These are phyloP conservation scores for Amanita jacksonii DNA, from an alignment of 768 basidiomycete species.

Conservation along the genomic window DNA sequence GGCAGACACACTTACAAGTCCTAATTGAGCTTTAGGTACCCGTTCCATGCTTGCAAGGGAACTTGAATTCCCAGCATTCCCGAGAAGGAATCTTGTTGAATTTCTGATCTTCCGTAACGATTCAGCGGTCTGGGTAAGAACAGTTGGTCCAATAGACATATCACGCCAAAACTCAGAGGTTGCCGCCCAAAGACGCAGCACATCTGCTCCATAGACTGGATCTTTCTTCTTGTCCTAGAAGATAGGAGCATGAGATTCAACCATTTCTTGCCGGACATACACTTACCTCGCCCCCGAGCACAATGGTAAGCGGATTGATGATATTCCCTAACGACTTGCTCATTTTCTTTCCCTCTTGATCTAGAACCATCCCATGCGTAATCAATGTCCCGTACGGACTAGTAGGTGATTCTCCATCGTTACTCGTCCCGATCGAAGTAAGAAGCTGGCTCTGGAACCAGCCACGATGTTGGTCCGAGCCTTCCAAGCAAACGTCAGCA, in stretches of 20 bases:
- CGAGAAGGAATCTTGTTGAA: constrained; percentile 78
- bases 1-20: constrained; percentile 41
- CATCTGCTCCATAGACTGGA: constrained; percentile 79
- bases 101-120: constrained; percentile 79
- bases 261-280: not conserved
- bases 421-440: constrained; percentile 56
- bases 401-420: constrained; percentile 21
- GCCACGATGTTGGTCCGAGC: constrained; percentile 94
- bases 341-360: constrained; percentile 89
- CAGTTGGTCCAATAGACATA: constrained; percentile 73
- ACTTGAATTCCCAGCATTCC: constrained; percentile 48
- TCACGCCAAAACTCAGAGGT: constrained; percentile 87
- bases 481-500: constrained; percentile 90
- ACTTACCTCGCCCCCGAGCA: constrained; percentile 67
- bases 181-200: constrained; percentile 85
- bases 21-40: constrained; percentile 39
- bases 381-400: constrained; percentile 71
- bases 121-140: constrained; percentile 68
- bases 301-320: constrained; percentile 71
- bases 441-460: constrained; percentile 98
- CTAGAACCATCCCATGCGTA: constrained; percentile 96
- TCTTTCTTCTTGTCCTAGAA: constrained; percentile 55
- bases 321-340: constrained; percentile 96
- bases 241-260: not conserved
- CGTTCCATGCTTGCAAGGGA: constrained; percentile 21